Percentiles rank a stretch among this genome's conserved stretches.
Conservation (phyloP, 768 basidiomycete genomes). For the Suillus decipiens region DNA sequence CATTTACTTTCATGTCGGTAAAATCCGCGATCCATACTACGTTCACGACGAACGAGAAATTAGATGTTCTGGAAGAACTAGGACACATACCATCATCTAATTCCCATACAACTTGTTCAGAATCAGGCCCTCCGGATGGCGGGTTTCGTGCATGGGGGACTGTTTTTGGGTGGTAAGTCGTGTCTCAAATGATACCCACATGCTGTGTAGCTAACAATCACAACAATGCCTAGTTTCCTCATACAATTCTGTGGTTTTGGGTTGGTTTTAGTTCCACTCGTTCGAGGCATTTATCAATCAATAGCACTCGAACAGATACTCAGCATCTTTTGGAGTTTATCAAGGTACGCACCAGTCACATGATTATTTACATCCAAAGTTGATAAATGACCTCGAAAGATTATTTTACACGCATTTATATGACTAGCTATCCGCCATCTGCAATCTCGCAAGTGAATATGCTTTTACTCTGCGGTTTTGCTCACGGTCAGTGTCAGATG, state of each 20-base stretch:
- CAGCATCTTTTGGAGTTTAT: conserved; percentile 34
- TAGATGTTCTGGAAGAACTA: not conserved
- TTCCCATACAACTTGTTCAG: not conserved
- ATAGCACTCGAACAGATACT: conserved; percentile 18
- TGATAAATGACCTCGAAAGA: conserved; percentile 25
- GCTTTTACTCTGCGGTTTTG: conserved; percentile 26
- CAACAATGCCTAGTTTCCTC: conserved; percentile 18
- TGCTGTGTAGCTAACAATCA: not conserved
- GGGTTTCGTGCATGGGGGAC: conserved; percentile 16
- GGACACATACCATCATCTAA: not conserved
- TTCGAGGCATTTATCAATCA: not conserved
- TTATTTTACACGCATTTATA: conserved; percentile 33
- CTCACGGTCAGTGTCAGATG: conserved; percentile 28
- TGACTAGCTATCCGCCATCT: conserved; percentile 28
- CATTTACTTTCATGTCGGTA: not conserved
- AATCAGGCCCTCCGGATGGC: conserved; percentile 11
- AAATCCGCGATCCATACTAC: not conserved
- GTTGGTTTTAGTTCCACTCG: conserved; percentile 8
- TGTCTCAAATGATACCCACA: not conserved
- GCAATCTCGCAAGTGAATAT: conserved; percentile 28
- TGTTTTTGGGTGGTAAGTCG: conserved; percentile 13
- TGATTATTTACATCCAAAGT: not conserved
- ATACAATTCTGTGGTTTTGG: conserved; percentile 32
- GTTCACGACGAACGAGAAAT: not conserved
- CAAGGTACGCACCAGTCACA: conserved; percentile 23